Evolutionary conservation across 75 land plant genomes (phyloP), one percentile per base, ranked within the genome.

Genomic region (Pseudotsuga menziesii): DNA sequence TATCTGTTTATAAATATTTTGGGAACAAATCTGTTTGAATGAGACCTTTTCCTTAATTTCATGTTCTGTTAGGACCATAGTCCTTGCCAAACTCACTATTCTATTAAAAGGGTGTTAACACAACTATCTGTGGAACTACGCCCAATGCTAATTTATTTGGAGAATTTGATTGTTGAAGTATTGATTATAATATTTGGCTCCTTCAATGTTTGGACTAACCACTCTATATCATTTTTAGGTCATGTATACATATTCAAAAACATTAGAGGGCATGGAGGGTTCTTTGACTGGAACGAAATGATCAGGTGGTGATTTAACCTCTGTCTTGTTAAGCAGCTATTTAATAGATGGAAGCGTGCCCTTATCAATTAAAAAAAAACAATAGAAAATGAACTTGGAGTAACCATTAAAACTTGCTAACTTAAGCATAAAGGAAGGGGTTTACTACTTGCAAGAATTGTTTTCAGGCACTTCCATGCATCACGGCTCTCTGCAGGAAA

Each of bases 191-290:
- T 66, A 32, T 66, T 66, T 5, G 13, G 36, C 15, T 3, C n/a
- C 70, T 66, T 4, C 5, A 66, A 19, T 56, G 56, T 56, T 16
- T 75, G 5, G 57, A 73, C 25, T 63, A 56, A 61, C 58, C 4
- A 54, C 48, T 58, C 7, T 58, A 52, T 20, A 8, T 48, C 73
- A 89, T 89, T 78, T 56, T 52, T 72, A 61, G 91, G 85, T 41
- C 77, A 87, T 39, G 83, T 81, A 60, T 89, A 89, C 80, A 87
- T 78, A 79, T 85, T 89, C 64, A 79, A 75, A 35, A 83, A 85
- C 83, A 36, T 83, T 32, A 79, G 86, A 79, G 91, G 91, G 58
- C 89, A 87, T 72, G 91, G 91, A 48, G 82, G 32, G 32, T 29
- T 29, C 32, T 1, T 29, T 29, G 32, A 0, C 1, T 29, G 32